These are phyloP conservation scores for Dictyostelium capitatum DNA, from an alignment of 78 protist species.

Conservation along the genomic window DNA sequence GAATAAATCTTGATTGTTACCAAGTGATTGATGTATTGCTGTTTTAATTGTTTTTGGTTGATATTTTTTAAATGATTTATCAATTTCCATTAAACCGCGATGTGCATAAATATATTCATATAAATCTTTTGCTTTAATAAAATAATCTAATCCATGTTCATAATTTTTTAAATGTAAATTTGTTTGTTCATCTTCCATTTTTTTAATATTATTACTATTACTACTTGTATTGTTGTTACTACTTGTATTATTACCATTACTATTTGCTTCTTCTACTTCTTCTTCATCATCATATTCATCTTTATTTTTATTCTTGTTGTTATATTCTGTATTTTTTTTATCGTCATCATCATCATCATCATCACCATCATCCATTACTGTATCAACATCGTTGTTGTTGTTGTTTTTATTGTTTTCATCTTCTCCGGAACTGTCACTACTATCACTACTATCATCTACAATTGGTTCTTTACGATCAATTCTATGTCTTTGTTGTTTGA, in stretches of 20 bases:
- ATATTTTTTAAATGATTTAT: background rate
- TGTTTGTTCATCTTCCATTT: too few species aligned
- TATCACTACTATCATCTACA: background rate
- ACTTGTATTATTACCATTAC: too few species aligned
- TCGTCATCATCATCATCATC: background rate
- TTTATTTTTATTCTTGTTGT: too few species aligned
- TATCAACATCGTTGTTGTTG: background rate
- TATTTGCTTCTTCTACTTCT: too few species aligned
- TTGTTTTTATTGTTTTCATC: background rate
- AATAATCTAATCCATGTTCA: background rate
- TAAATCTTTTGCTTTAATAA: background rate
- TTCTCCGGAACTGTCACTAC: background rate
- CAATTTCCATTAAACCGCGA: background rate
- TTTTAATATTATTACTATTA: too few species aligned
- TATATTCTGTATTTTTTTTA: too few species aligned
- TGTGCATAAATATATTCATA: background rate
- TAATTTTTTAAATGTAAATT: too few species aligned
- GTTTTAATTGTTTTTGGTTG: background rate
- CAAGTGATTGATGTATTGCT: background rate
- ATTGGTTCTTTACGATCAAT: background rate
- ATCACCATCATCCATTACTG: background rate
- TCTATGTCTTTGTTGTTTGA: background rate
- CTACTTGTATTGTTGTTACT: too few species aligned
- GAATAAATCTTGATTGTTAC: background rate
- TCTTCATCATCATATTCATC: too few species aligned